phyloP scores from a whole-genome alignment of 805 yeast species.

The Debaryomyces maramus region DNA sequence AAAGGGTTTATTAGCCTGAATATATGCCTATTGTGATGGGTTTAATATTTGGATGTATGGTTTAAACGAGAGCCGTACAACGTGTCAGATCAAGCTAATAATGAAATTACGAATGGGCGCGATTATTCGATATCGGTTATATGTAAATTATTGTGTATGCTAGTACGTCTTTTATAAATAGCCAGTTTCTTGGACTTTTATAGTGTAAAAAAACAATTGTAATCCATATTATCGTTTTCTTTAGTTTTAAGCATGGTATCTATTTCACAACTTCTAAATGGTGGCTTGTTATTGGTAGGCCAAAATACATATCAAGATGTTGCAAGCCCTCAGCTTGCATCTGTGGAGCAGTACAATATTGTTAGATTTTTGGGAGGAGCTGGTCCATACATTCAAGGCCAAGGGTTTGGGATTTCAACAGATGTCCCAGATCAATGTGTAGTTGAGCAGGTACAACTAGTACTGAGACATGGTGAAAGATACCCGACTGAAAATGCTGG shows the following conservation, averaged over 20 bases:
- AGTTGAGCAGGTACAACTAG: constrained; percentile 65
- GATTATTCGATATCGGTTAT: too few relatives aligned
- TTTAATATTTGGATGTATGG: too few relatives aligned
- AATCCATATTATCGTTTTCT: too few relatives aligned
- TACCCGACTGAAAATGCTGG: constrained; percentile 43
- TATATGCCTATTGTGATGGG: too few relatives aligned
- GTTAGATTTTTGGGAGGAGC: constrained; percentile 54
- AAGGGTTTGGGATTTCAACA: constrained; percentile 54
- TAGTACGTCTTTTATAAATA: too few relatives aligned
- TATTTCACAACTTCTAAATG: constrained; percentile 26
- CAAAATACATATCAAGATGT: constrained; percentile 27
- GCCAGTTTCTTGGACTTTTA: too few relatives aligned
- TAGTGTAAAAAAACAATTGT: too few relatives aligned
- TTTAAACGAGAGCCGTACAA: too few relatives aligned
- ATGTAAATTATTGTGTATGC: too few relatives aligned
- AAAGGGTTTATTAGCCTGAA: not conserved
- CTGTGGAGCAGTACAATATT: constrained; percentile 46
- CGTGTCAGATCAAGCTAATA: too few relatives aligned
- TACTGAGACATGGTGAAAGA: constrained; percentile 80
- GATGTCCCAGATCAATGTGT: constrained; percentile 52
- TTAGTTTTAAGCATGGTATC: constrained; percentile 31
- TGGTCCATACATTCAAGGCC: constrained; percentile 54
- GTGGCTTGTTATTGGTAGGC: constrained; percentile 30
- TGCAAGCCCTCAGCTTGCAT: constrained; percentile 42
- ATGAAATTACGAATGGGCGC: too few relatives aligned